These are phyloP conservation scores for Closterium sp. DNA, from an alignment of 139 green algal genomes.

Conservation along the genomic window DNA sequence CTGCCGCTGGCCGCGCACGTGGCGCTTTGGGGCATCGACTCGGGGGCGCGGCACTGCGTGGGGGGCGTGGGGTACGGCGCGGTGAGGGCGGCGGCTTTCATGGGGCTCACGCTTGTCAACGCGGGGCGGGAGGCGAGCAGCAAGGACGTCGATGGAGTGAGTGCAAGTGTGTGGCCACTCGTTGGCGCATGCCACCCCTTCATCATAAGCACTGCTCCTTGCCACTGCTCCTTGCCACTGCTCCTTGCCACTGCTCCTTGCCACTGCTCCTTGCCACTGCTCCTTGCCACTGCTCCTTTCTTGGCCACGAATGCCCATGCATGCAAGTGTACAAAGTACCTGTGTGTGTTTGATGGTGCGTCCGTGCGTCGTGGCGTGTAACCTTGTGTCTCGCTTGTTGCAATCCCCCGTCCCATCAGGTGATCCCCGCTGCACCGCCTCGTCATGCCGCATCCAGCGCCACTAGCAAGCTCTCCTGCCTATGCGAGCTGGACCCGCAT, in stretches of 20 bases:
- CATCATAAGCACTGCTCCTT: too few relatives aligned
- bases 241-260: too few relatives aligned
- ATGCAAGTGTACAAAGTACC: too few relatives aligned
- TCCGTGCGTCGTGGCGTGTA: not conserved
- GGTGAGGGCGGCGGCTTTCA: constrained; percentile 86
- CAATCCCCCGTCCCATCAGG: not conserved
- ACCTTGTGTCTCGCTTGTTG: not conserved
- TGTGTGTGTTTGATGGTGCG: not conserved
- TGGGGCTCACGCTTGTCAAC: constrained; percentile 43
- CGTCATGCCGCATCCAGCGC: not conserved
- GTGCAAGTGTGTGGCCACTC: not conserved
- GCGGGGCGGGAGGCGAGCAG: not conserved
- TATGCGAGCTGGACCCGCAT: not conserved
- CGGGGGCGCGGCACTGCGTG: constrained; percentile 77
- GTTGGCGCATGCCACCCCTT: not conserved
- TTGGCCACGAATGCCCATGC: too few relatives aligned
- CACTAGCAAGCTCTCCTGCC: not conserved
- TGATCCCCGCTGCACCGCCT: not conserved
- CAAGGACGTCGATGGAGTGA: not conserved
- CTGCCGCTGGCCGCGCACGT: constrained; percentile 70
- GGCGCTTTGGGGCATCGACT: constrained; percentile 82
- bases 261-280: too few relatives aligned
- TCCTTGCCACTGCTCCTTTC: too few relatives aligned
- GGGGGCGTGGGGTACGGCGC: constrained; percentile 78
- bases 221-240: too few relatives aligned